These are phyloP conservation scores for Lactarius trivialis DNA, from an alignment of 768 basidiomycete species.

Conservation along the genomic window DNA sequence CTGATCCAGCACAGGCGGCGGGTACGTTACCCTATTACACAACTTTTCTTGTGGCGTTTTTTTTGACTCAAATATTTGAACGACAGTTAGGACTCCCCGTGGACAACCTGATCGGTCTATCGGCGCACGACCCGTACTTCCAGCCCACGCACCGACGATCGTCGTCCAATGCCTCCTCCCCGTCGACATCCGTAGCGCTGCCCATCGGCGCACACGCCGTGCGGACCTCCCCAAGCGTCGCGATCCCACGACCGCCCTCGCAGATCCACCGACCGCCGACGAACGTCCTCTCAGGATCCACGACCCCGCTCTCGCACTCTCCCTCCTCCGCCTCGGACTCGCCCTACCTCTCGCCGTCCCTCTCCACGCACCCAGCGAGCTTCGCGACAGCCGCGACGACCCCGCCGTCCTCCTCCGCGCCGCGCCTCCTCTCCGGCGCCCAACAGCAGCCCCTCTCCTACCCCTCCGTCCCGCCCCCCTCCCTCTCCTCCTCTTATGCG, in stretches of 20 bases:
- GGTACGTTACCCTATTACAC: constrained; percentile 38
- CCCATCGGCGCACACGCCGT: constrained; percentile 23
- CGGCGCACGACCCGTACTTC: constrained; percentile 55
- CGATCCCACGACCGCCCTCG: constrained; percentile 67
- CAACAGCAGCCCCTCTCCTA: constrained; percentile 51
- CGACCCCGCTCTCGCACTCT: constrained; percentile 60
- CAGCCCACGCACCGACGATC: constrained; percentile 63
- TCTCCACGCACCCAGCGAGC: constrained; percentile 48
- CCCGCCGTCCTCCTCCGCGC: constrained; percentile 58
- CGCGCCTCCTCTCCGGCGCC: constrained; percentile 39
- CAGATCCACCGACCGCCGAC: constrained; percentile 55
- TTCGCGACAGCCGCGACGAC: constrained; percentile 63
- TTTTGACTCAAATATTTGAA: too few species aligned
- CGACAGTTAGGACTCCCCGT: constrained; percentile 65
- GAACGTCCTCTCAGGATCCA: constrained; percentile 43
- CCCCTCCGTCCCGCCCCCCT: constrained; percentile 79
- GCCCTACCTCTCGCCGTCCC: constrained; percentile 53
- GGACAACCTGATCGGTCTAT: constrained; percentile 70
- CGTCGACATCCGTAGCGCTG: constrained; percentile 38
- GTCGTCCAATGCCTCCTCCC: constrained; percentile 38
- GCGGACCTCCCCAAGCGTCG: constrained; percentile 47
- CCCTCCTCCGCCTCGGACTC: constrained; percentile 43
- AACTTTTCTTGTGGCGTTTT: not conserved
- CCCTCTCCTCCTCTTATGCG: constrained; percentile 54
- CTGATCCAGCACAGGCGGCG: constrained; percentile 68